Conservation (phyloP, 257 asterid species). For the Capsicum chinense region DNA sequence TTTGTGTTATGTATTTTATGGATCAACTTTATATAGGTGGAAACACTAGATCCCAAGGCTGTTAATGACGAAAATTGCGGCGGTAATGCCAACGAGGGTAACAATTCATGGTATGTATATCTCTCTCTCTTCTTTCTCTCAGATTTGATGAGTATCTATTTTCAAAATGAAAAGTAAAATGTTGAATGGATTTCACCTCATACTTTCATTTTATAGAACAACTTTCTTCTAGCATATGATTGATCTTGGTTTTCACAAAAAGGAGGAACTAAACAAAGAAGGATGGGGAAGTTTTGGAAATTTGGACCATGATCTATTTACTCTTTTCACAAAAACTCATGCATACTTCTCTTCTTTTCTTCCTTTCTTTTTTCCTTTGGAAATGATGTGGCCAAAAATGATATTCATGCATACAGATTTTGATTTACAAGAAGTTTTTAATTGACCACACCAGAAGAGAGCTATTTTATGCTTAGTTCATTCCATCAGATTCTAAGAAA, state of each 20-base stretch:
- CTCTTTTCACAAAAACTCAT: not conserved
- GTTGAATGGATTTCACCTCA: not conserved
- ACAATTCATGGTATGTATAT: conserved; percentile 66
- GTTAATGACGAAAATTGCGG: conserved; percentile 62
- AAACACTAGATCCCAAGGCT: conserved; percentile 59
- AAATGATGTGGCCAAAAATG: too few relatives aligned
- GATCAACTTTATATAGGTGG: conserved; percentile 46
- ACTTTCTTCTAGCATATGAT: not conserved
- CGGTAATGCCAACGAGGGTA: conserved; percentile 55
- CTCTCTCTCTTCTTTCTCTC: not conserved
- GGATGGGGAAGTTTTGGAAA: not conserved
- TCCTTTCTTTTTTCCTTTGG: not conserved
- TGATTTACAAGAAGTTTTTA: too few relatives aligned
- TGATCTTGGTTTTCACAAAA: not conserved
- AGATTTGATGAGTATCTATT: not conserved
- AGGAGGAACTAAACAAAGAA: not conserved
- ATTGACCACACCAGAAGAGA: not conserved
- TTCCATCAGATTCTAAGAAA: not conserved
- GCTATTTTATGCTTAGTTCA: not conserved
- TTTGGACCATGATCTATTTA: not conserved
- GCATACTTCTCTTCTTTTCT: not conserved
- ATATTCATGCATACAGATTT: too few relatives aligned
- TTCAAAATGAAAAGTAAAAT: not conserved
- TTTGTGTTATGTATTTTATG: not conserved
- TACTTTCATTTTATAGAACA: not conserved